Conservation (phyloP, 2,329 filamentous ascomycete genomes). For the Fusarium austroafricanum region DNA sequence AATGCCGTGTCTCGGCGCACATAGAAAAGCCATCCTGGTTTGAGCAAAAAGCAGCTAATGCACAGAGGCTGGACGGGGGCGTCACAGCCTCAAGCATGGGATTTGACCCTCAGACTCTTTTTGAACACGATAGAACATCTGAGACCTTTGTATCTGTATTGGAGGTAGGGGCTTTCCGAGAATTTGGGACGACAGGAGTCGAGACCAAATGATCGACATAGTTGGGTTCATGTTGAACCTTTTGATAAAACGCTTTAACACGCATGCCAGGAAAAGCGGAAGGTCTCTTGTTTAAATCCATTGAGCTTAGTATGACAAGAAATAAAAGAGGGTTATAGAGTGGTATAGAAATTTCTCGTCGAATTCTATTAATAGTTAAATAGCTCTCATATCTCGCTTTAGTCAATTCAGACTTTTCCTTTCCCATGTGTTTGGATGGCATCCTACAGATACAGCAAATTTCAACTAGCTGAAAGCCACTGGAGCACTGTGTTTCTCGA, state of each 20-base stretch:
- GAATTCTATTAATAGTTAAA: neutral
- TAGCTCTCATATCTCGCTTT: neutral
- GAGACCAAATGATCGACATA: neutral
- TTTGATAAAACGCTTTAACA: neutral
- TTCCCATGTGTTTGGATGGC: neutral
- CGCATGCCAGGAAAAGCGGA: neutral
- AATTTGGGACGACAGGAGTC: neutral
- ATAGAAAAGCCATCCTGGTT: neutral
- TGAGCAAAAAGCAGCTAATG: constrained; percentile 2
- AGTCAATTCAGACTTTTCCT: neutral
- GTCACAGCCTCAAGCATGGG: constrained; percentile 3
- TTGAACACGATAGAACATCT: constrained; percentile 1
- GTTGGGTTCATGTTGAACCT: neutral
- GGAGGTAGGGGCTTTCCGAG: neutral
- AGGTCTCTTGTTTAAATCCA: neutral
- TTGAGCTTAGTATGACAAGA: neutral
- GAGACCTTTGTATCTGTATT: neutral
- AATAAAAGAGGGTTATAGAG: too few relatives aligned
- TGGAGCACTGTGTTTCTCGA: neutral
- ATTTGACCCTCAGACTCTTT: constrained; percentile 3
- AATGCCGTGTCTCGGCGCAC: neutral
- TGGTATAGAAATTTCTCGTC: neutral
- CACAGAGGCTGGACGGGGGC: constrained; percentile 1
- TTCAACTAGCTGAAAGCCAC: neutral
- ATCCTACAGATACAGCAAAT: neutral